A percentile compares a stretch with the other conserved stretches of the same genome.
These are phyloP conservation scores for Dothistroma pini DNA, from an alignment of 2,329 filamentous ascomycete genomes.

Conservation along the genomic window DNA sequence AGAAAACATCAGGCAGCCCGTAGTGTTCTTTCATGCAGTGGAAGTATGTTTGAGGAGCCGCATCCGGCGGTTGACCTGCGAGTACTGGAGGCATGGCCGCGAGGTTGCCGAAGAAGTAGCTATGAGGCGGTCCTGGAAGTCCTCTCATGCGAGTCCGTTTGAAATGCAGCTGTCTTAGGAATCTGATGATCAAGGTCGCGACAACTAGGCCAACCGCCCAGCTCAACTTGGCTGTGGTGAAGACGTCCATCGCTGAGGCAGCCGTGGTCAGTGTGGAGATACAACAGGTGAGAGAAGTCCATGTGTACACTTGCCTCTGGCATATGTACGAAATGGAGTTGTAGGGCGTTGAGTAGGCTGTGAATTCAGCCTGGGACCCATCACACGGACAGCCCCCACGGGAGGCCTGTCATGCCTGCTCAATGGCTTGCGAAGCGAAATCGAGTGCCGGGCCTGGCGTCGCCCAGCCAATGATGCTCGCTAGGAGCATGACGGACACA, in stretches of 20 bases:
- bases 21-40: conserved; percentile 38
- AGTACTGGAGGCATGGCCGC: conserved; percentile 38
- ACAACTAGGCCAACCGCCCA: conserved; percentile 27
- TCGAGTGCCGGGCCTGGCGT: background rate
- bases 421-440: background rate
- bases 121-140: conserved; percentile 41
- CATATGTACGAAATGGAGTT: background rate
- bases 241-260: conserved; percentile 16
- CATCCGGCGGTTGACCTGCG: conserved; percentile 32
- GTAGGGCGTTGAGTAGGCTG: background rate
- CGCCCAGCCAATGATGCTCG: background rate
- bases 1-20: conserved; percentile 39
- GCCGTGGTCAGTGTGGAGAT: background rate
- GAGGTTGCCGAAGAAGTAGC: conserved; percentile 42
- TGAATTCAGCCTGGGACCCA: background rate
- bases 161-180: conserved; percentile 26
- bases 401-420: background rate
- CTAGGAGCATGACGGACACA: background rate
- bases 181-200: conserved; percentile 24
- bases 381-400: background rate
- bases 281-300: background rate
- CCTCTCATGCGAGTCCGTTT: conserved; percentile 26
- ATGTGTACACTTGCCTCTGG: background rate
- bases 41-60: conserved; percentile 37
- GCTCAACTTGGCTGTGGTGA: conserved; percentile 17